These are phyloP conservation scores for Trichoderma sp. DNA, from an alignment of 2,329 filamentous ascomycete species.

Conservation along the genomic window DNA sequence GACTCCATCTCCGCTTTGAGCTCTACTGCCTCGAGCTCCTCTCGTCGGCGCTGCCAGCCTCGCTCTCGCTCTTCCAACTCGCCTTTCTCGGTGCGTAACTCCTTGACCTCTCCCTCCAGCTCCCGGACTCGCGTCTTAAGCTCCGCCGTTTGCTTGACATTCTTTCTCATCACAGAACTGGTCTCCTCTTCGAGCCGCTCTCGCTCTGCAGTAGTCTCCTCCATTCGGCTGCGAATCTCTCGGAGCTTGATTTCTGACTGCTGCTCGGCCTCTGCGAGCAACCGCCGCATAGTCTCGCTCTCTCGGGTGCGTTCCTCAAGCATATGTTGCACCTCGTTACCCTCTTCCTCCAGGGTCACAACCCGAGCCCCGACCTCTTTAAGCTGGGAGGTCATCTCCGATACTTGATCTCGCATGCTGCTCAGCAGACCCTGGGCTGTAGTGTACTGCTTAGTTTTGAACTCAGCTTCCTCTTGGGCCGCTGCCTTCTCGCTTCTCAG, in stretches of 20 bases:
- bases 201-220: slow-evolving; percentile 87
- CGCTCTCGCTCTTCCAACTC: slow-evolving; percentile 71
- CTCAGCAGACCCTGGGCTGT: slow-evolving; percentile 82
- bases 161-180: slow-evolving; percentile 69
- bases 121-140: slow-evolving; percentile 75
- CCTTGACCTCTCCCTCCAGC: slow-evolving; percentile 71
- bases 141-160: slow-evolving; percentile 82
- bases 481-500: slow-evolving; percentile 64
- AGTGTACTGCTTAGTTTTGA: slow-evolving; percentile 81
- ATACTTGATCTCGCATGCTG: slow-evolving; percentile 89
- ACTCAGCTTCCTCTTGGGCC: slow-evolving; percentile 73
- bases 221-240: slow-evolving; percentile 85
- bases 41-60: slow-evolving; percentile 69
- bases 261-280: slow-evolving; percentile 82
- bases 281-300: slow-evolving; percentile 87
- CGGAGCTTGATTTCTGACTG: slow-evolving; percentile 76
- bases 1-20: slow-evolving; percentile 69
- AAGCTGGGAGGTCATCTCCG: slow-evolving; percentile 85
- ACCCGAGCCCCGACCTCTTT: slow-evolving; percentile 81
- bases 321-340: slow-evolving; percentile 81
- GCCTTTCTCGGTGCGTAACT: slow-evolving; percentile 70
- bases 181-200: slow-evolving; percentile 91
- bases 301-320: slow-evolving; percentile 86
- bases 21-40: slow-evolving; percentile 71
- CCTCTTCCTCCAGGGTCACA: slow-evolving; percentile 87